Conservation (phyloP, 768 basidiomycete species). For the Lepiota brunneoincarnata region DNA sequence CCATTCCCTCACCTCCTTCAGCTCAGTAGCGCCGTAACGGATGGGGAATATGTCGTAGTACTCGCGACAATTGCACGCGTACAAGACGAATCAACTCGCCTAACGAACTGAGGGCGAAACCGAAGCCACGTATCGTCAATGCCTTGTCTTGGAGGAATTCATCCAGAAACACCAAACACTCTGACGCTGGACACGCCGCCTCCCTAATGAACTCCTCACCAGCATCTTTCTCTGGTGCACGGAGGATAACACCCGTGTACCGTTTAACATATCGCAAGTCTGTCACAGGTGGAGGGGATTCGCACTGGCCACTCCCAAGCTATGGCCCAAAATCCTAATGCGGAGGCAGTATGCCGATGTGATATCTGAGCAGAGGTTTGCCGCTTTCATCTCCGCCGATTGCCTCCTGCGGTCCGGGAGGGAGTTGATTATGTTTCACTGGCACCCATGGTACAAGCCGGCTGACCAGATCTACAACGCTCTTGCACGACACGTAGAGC, state of each 20-base stretch:
- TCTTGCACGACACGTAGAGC: background rate
- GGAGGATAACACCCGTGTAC: background rate
- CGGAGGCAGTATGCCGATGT: no score
- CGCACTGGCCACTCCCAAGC: background rate
- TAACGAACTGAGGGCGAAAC: background rate
- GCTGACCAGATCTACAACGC: background rate
- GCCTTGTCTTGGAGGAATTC: background rate
- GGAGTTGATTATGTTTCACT: background rate
- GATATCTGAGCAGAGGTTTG: background rate
- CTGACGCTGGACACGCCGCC: background rate
- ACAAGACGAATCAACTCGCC: background rate
- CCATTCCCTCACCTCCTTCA: no score
- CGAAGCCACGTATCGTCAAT: background rate
- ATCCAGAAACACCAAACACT: background rate
- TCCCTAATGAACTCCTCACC: background rate
- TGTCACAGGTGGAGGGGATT: background rate
- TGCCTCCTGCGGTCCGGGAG: background rate
- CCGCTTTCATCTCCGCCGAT: background rate
- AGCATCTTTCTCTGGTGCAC: no score
- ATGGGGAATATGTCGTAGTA: background rate
- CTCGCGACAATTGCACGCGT: background rate
- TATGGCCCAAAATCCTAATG: background rate
- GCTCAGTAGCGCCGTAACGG: no score
- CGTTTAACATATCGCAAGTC: background rate
- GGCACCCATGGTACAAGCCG: background rate